Evolutionary conservation across 164 flowering plant species (phyloP).

Genomic region (Aristolochia californica): DNA sequence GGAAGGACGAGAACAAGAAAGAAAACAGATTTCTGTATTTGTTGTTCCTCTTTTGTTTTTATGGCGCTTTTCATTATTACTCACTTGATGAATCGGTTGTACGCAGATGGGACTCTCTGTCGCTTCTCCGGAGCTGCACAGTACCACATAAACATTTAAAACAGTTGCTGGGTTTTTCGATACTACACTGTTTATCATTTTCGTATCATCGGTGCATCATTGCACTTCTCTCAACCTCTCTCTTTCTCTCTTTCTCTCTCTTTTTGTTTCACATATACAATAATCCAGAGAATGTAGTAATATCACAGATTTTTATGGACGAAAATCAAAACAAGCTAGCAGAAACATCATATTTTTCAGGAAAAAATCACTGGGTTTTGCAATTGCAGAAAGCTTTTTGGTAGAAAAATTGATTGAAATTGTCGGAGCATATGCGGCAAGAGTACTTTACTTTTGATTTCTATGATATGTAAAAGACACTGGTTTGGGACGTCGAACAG

Average conservation of each 20-base stretch:
- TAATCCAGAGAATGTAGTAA: not conserved
- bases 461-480: no score
- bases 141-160: constrained; percentile 23
- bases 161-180: constrained; percentile 19
- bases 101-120: constrained; percentile 99
- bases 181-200: not conserved
- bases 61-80: constrained; percentile 13
- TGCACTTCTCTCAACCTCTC: constrained; percentile 14
- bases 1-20: not conserved
- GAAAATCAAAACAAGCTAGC: no score
- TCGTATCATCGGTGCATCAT: constrained; percentile 34
- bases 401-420: no score
- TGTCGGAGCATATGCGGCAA: no score
- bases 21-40: not conserved
- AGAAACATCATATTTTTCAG: no score
- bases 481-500: no score
- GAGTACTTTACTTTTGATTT: no score
- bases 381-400: no score
- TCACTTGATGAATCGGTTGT: constrained; percentile 97
- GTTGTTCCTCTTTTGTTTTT: not conserved
- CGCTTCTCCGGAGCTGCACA: constrained; percentile 95
- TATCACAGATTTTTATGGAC: not conserved
- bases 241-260: constrained; percentile 10
- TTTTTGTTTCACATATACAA: constrained; percentile 3
- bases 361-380: no score